Base-by-base conservation (phyloP, 2,329 filamentous ascomycete genomes). In the Teratosphaeria zuluensis region DNA sequence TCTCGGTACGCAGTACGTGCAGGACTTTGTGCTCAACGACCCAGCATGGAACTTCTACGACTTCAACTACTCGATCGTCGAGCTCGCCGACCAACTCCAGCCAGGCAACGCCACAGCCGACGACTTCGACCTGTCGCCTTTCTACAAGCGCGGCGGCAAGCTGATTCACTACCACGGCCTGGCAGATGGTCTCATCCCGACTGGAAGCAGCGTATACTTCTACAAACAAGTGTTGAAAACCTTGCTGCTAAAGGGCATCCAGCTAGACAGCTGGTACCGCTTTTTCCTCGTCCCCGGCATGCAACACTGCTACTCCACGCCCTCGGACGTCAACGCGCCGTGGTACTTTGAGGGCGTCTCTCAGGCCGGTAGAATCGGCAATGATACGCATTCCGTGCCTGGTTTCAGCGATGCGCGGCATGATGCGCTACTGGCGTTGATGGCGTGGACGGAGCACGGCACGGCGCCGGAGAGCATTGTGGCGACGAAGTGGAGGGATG, bases 171-270 rank as follows among this genome's bases (percentile, higher is more conserved):
- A 75, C 60, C 75, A 81, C 48, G 75, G 79, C 12, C 74, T 81
- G 48, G 64, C 67, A 6, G 76, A 78, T 61, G 72, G 64, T 0
- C 65, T 74, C 7, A 85, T 84, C 57, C 76, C 79, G 14, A 77
- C 77, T 0, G 76, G 77, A 0, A 75, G 78, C 21, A 79, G 77
- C 1, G 75, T 78, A 9, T 80, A 80, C 66, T 85, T 76, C 65
- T 80, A 81, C 68, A 72, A 76, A 19, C 73, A 76, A 16, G 75
- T 81, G 1, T 54, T 66, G n/a, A 68, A 67, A 6, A 69, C 69
- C 0, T 59, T 77, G 28, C 59, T 68, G n/a, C 70, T 72, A 0
- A 60, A 64, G 12, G 73, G 71, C 21, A 64, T 74, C 32, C 62
- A 73, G 2, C 60, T 77, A 1, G 70, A 75, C 51, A 65, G 67